These are phyloP conservation scores for Cryoendolithus antarcticus DNA, from an alignment of 2,329 filamentous ascomycete genomes.

Conservation along the genomic window DNA sequence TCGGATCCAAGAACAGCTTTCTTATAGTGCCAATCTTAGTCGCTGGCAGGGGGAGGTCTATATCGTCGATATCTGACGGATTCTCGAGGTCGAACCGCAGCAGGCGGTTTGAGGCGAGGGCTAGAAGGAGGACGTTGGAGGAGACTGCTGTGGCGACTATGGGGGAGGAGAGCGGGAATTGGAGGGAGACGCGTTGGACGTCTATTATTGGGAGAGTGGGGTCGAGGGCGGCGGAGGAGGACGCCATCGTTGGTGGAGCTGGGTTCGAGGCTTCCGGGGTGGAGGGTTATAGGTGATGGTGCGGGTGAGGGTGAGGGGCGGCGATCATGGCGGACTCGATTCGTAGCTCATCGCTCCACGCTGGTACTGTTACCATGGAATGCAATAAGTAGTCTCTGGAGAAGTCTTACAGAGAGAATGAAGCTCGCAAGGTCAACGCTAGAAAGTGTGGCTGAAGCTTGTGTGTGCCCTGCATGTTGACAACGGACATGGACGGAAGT, in stretches of 20 bases:
- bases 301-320: no score
- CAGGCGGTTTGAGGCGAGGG: conserved; percentile 82
- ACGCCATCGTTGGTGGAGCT: conserved; percentile 54
- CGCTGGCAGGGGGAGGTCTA: conserved; percentile 88
- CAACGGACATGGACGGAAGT: no score
- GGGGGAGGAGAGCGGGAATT: conserved; percentile 87
- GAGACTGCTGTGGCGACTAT: conserved; percentile 95
- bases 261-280: no score
- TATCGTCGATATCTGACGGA: conserved; percentile 94
- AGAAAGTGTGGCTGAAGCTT: no score
- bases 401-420: no score
- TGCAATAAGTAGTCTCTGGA: no score
- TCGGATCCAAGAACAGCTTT: conserved; percentile 94
- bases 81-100: conserved; percentile 88
- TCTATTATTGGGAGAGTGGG: conserved; percentile 78
- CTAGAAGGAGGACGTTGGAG: conserved; percentile 90
- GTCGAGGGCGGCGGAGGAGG: conserved; percentile 60
- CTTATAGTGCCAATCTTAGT: conserved; percentile 85
- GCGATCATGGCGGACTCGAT: no score
- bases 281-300: no score
- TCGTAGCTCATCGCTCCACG: no score
- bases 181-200: conserved; percentile 80
- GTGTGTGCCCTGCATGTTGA: no score
- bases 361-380: no score
- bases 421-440: no score